Evolutionary conservation across 2,329 filamentous ascomycete genomes (phyloP).

Genomic region (Conoideocrella luteorostrata): DNA sequence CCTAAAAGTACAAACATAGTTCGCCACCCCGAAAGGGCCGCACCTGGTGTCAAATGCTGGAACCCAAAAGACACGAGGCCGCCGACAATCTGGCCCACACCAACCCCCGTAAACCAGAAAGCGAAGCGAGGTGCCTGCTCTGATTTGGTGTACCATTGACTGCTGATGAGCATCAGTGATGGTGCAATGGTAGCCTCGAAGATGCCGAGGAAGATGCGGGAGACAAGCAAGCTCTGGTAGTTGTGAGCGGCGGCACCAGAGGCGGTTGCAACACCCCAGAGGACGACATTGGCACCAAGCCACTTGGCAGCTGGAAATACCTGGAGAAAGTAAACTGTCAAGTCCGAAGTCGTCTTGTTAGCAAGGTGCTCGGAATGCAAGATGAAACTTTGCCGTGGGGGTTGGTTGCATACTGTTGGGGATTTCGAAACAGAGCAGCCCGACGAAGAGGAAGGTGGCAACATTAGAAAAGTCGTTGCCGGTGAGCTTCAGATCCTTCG

Average conservation of each 20-base stretch:
- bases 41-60: conserved; percentile 45
- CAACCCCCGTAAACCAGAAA: conserved; percentile 56
- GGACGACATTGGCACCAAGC: conserved; percentile 50
- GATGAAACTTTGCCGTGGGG: too few relatives aligned
- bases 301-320: conserved; percentile 55
- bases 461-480: conserved; percentile 58
- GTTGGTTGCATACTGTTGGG: conserved; percentile 50
- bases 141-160: conserved; percentile 55
- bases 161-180: conserved; percentile 54
- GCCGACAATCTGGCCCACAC: conserved; percentile 55
- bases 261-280: conserved; percentile 53
- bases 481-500: conserved; percentile 42
- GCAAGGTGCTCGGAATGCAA: background rate
- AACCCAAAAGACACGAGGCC: conserved; percentile 58
- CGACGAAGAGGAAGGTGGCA: conserved; percentile 58
- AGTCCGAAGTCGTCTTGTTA: background rate
- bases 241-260: conserved; percentile 46
- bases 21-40: conserved; percentile 57
- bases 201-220: conserved; percentile 52
- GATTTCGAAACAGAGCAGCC: conserved; percentile 51
- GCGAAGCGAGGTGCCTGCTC: conserved; percentile 54
- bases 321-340: conserved; percentile 52
- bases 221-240: conserved; percentile 47
- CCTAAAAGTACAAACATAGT: conserved; percentile 67
- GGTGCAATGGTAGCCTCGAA: conserved; percentile 57